Conservation (phyloP, 345 rosid genomes). For the Linum lewisii region DNA sequence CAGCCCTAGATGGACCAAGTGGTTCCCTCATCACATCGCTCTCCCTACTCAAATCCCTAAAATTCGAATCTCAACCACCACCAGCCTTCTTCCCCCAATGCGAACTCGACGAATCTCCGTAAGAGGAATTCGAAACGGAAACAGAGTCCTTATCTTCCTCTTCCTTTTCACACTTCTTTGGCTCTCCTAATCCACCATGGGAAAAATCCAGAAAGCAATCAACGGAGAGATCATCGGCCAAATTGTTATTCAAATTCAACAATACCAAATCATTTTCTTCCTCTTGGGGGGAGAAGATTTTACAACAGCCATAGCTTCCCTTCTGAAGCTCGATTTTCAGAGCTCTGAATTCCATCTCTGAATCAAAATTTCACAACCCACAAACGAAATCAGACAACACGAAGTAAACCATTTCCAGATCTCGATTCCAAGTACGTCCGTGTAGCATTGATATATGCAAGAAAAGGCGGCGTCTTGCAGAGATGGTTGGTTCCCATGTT, state of each 20-base stretch:
- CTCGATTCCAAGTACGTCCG: no score
- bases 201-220: slow-evolving; percentile 67
- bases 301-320: slow-evolving; percentile 24
- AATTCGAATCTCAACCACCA: slow-evolving; percentile 42
- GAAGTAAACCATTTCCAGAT: no score
- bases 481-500: no score
- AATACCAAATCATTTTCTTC: slow-evolving; percentile 27
- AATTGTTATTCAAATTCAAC: slow-evolving; percentile 6
- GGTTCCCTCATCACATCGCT: neutral
- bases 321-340: slow-evolving; percentile 43
- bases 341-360: slow-evolving; percentile 39
- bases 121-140: slow-evolving; percentile 32
- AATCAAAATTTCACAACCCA: neutral
- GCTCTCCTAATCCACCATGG: slow-evolving; percentile 21
- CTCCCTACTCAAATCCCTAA: slow-evolving; percentile 45
- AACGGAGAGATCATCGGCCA: slow-evolving; percentile 52
- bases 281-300: slow-evolving; percentile 15
- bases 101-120: slow-evolving; percentile 45
- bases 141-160: slow-evolving; percentile 29
- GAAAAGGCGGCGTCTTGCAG: no score
- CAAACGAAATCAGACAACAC: neutral
- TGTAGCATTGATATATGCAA: no score
- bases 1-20: slow-evolving; percentile 62
- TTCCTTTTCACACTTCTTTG: slow-evolving; percentile 8
- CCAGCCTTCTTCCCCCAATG: slow-evolving; percentile 35